phyloP scores from a whole-genome alignment of 2,329 filamentous ascomycete genomes.

The Pestalotiopsis fici region DNA sequence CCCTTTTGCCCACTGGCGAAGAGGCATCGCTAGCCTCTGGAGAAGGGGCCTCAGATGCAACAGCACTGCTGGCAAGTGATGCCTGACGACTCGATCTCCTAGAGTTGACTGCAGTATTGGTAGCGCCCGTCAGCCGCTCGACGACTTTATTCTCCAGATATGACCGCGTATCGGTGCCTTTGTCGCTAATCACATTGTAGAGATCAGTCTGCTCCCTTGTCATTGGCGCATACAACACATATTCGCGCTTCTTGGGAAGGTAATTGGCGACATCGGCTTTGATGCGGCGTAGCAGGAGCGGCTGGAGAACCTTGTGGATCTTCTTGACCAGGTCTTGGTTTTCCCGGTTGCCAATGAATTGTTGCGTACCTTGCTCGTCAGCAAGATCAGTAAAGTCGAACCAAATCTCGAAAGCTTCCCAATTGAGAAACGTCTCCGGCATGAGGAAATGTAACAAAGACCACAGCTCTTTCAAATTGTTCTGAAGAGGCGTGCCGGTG shows the following conservation, averaged over 20 bases:
- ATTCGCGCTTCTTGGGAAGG: slow-evolving; percentile 95
- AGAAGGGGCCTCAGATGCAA: slow-evolving; percentile 19
- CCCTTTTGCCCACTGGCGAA: slow-evolving; percentile 43
- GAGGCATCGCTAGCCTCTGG: slow-evolving; percentile 46
- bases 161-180: slow-evolving; percentile 62
- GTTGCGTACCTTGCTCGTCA: slow-evolving; percentile 76
- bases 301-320: slow-evolving; percentile 90
- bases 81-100: slow-evolving; percentile 33
- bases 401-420: slow-evolving; percentile 92
- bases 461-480: slow-evolving; percentile 94
- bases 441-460: slow-evolving; percentile 91
- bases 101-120: slow-evolving; percentile 43
- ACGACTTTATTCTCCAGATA: slow-evolving; percentile 82
- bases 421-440: slow-evolving; percentile 88
- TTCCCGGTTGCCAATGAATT: slow-evolving; percentile 77
- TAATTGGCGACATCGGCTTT: slow-evolving; percentile 92
- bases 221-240: slow-evolving; percentile 91
- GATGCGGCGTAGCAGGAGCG: slow-evolving; percentile 81
- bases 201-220: slow-evolving; percentile 88
- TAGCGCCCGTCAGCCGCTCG: slow-evolving; percentile 58
- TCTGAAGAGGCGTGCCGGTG: slow-evolving; percentile 92
- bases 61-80: slow-evolving; percentile 38
- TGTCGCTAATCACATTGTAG: slow-evolving; percentile 68
- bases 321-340: slow-evolving; percentile 81
- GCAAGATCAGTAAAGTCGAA: slow-evolving; percentile 95